phyloP scores from a whole-genome alignment of 2,329 filamentous ascomycete species.

The Chrysosporium keratinophilum region DNA sequence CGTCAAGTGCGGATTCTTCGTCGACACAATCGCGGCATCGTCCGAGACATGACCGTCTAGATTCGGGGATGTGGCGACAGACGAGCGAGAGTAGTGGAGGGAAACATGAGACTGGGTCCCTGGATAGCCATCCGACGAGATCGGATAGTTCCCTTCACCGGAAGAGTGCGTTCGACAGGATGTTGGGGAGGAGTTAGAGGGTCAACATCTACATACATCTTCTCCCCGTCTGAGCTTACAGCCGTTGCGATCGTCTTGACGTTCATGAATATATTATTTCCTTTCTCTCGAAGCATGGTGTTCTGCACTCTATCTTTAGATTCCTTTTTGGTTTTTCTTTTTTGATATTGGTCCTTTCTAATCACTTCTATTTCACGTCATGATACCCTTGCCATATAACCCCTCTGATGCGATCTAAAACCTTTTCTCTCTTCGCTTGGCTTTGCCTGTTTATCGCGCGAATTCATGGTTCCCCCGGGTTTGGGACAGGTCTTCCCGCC shows the following conservation, averaged over 20 bases:
- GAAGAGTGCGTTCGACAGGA: conserved; percentile 5
- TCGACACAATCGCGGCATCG: neutral
- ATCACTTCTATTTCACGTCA: neutral
- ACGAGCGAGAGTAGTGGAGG: neutral
- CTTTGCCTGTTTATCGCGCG: neutral
- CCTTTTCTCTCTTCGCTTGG: neutral
- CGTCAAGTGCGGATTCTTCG: conserved; percentile 11
- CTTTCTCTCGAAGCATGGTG: neutral
- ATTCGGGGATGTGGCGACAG: conserved; percentile 9
- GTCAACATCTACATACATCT: neutral
- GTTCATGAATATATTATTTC: neutral
- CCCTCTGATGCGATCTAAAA: conserved; percentile 1
- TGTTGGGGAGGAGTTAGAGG: conserved; percentile 3
- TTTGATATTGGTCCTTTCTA: neutral
- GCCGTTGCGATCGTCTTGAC: too few relatives aligned
- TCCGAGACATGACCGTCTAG: conserved; percentile 4
- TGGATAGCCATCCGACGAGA: neutral
- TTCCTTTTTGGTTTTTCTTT: neutral
- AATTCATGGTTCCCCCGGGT: too few relatives aligned
- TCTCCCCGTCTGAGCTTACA: neutral
- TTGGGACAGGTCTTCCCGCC: too few relatives aligned
- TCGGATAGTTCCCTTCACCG: conserved; percentile 3
- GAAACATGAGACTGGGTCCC: neutral
- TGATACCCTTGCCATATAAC: conserved; percentile 6
- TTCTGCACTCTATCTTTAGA: too few relatives aligned